Evolutionary conservation across 2,329 filamentous ascomycete genomes (phyloP), one percentile per base, ranked within the genome.

Genomic region (Didymella keratinophila): DNA sequence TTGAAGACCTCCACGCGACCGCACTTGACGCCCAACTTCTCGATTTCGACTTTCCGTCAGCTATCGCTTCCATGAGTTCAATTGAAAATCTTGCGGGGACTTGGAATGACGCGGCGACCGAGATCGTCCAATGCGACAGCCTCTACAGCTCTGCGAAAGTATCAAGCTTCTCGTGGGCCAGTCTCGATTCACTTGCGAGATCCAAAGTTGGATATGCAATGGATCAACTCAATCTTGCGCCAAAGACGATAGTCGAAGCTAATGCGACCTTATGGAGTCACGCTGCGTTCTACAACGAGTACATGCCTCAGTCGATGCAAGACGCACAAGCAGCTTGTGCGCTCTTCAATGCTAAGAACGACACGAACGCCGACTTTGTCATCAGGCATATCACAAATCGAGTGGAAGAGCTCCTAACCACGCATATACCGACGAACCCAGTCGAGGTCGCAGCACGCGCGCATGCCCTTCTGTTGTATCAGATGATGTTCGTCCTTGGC

Each of bases 261-360:
- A 83, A 78, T 16, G 72, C 79, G 48, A 84, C 83, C 0, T 82
- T 83, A 0, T 87, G 85, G 85, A 80, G 76, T 28, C 85, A 87
- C 61, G 74, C 76, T 0, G 68, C 75, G n/a, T 73, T 87, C 0
- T 86, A 85, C 58, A 74, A 74, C n/a, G 76, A 82, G 2, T 55
- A 68, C 9, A 85, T 86, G 82, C 85, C 84, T 1, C 72, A 72
- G 28, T 76, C 70, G 0, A 80, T 87, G 65, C 80, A 85, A 76
- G 84, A 86, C 61, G 83, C 82, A 0, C 76, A 82, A 58, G 79
- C 83, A 4, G 79, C 81, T 25, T 86, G 84, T 65, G 82, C 83
- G 1, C 71, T 87, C 0, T 84, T 84, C 63, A 72, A 82, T 42
- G 75, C 81, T 10, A 84, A 80, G 61, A 86, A 82, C 45, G 60